Conservation (phyloP, 1,284 basidiomycete genomes). For the Grifola frondosa region DNA sequence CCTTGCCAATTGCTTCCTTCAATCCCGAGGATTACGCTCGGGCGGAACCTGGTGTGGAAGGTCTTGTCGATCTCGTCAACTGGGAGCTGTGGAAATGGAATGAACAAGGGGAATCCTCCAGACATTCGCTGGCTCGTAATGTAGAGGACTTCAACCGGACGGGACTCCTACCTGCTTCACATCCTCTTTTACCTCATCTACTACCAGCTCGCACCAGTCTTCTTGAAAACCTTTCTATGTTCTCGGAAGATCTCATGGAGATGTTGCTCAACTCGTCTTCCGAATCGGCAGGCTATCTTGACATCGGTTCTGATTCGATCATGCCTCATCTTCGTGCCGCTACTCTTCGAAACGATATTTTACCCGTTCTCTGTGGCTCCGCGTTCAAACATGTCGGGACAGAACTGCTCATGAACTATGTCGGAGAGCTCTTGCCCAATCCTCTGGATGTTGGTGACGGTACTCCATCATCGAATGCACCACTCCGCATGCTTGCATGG, state of each 20-base stretch:
- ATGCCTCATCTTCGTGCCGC: conserved; percentile 67
- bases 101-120: conserved; percentile 41
- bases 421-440: conserved; percentile 78
- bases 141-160: conserved; percentile 42
- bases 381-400: conserved; percentile 83
- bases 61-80: conserved; percentile 76
- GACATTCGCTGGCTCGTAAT: conserved; percentile 53
- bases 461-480: conserved; percentile 43
- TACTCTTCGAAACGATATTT: conserved; percentile 62
- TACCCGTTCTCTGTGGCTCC: conserved; percentile 84
- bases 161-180: conserved; percentile 49
- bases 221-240: conserved; percentile 77
- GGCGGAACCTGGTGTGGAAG: conserved; percentile 75
- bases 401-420: conserved; percentile 78
- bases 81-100: conserved; percentile 81
- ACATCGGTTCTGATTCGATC: conserved; percentile 49
- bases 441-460: conserved; percentile 63
- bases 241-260: conserved; percentile 79
- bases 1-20: conserved; percentile 78
- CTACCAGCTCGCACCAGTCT: conserved; percentile 66
- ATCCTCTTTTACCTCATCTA: conserved; percentile 68
- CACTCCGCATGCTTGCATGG: conserved; percentile 76
- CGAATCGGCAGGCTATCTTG: conserved; percentile 61
- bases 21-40: conserved; percentile 59
- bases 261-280: conserved; percentile 57